Base-by-base conservation (phyloP, 768 basidiomycete species). In the Xanthoconium purpureum region DNA sequence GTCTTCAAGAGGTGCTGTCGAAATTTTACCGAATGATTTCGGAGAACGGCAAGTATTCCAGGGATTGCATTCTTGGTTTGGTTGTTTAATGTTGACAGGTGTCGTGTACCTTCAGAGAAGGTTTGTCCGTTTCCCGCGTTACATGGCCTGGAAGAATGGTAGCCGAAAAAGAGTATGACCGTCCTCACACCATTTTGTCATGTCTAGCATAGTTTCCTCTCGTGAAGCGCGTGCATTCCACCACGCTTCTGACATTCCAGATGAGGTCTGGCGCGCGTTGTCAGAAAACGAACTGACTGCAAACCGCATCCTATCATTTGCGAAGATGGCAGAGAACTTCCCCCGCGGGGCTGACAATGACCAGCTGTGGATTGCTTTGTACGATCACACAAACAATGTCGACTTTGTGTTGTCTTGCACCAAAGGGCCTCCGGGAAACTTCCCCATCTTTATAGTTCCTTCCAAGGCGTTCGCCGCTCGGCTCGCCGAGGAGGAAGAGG, bases 261-360 rank as follows among this genome's bases (percentile, higher is more conserved):
- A 44, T 1, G 32, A 56, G 0, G 73, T 75, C 12, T 73, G 71
- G 70, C 36, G 49, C 1, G 61, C 65, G 2, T 55, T 80, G 18
- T 40, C n/a, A 0, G 51, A 48, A 4, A 53, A 71, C 12, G 71
- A 77, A 33, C 63, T 60, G 0, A 46, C 64, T 11, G 71, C 77
- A 4, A 80, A 80, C 47, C 61, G 77, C 48, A 65, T 80, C 33
- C 66, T 73, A 18, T 70, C 80, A 0, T 72, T 73, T 38, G 77
- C 75, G 5, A 56, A 50, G 38, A 74, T 73, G 52, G 60, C 67
- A 29, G 48, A 37, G 24, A 7, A 40, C 10, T 49, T 49, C 18
- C 37, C 55, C 44, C 50, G 17, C 29, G 37, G 14, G 24, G 24
- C 24, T 3, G 52, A 20, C 4, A 43, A n/a, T 3, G 29, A 49